Base-by-base conservation (phyloP, 768 basidiomycete genomes). In the Glaciozyma antarctica region DNA sequence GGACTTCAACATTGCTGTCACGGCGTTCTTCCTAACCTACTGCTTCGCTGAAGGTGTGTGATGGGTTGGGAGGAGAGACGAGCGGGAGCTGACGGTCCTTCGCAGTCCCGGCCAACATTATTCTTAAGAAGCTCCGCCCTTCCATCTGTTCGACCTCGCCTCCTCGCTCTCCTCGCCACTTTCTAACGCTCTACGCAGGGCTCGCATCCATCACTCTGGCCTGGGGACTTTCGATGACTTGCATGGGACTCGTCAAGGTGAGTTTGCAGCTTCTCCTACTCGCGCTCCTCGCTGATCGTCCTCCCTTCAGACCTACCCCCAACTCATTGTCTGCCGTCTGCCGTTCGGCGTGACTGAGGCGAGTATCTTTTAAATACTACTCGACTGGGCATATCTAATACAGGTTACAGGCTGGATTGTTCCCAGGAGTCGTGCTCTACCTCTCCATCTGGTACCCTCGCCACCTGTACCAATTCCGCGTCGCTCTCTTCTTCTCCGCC, bases 31-130 rank as follows among this genome's bases (percentile, higher is more conserved):
- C 56, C 34, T 43, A 19, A 24, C 21, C 13, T 44, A 44, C 52
- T 47, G 58, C 8, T 10, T 41, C 13, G 38, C 38, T 2, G 38
- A 41, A 41, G 38, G 38, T 41, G 2, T 12, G 13, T 10, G 12
- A 13, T 10, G 2, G 38, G 13, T 2, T 2, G 5, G 13, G 13
- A 41, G 38, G 12, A 41, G 38, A 41, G 38, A 41, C 38, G 5
- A 41, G 12, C 38, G 38, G 13, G 38, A 41, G 7, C 38, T 41
- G 38, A 34, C 34, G 34, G 10, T 5, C 24, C 22, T n/a, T 43
- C 55, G 57, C 62, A 52, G 71, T 72, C 0, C 68, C 71, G 17
- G 64, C 68, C 22, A 72, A 72, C 57, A 53, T 72, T 3, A 53
- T 72, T 47, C 56, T 72, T 17, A 72, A 38, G 41, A n/a, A 57